Base-by-base conservation (phyloP, 2,329 filamentous ascomycete species). In the Thelonectria olida region DNA sequence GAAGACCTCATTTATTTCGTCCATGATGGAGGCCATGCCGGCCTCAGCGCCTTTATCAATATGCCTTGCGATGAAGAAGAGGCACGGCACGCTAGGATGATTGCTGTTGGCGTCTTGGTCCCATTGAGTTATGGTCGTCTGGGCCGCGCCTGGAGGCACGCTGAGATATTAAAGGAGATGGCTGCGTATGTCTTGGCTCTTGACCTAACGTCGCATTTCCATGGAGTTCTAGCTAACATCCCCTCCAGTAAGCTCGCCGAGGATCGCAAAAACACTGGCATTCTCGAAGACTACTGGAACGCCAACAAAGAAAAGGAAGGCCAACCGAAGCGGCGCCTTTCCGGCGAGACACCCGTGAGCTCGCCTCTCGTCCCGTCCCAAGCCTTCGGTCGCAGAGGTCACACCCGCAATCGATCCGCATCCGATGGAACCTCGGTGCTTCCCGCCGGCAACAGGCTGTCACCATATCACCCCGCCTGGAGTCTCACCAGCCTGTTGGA, bases 1-100 rank as follows among this genome's bases (percentile, higher is more conserved):
- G 88, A 94, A 67, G 96, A 99, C 77, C 83, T 98, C 52, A 92
- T 93, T 72, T 99, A 98, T 81, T 99, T 98, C 76, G 89, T 97
- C 42, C 93, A 98, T 73, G 90, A 88, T 62, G 81, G 87, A 48
- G 84, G 87, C 45, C 90, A 93, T 79, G 94, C 93, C 5, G 96
- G 96, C 25, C 84, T 98, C 69, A 97, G 93, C 80, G 93, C 94
- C 25, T 99, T 97, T 75, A 83, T 96, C 75, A 97, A 97, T 76
- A 87, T 86, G 65, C 90, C 91, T 3, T 93, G 92, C 49, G 88
- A 90, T 13, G 91, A 92, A 68, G 87, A 86, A 62, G 88, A 87
- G 53, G 88, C 92, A 53, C 90, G 96, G 62, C 92, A 97, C 82
- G 96, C 96, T 50, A 88, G 91, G 69, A 97, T 99, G 88, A 89